A percentile compares a stretch with the other conserved stretches of the same genome.
phyloP scores from a whole-genome alignment of 805 yeast genomes.

The Candida fluviatilis region DNA sequence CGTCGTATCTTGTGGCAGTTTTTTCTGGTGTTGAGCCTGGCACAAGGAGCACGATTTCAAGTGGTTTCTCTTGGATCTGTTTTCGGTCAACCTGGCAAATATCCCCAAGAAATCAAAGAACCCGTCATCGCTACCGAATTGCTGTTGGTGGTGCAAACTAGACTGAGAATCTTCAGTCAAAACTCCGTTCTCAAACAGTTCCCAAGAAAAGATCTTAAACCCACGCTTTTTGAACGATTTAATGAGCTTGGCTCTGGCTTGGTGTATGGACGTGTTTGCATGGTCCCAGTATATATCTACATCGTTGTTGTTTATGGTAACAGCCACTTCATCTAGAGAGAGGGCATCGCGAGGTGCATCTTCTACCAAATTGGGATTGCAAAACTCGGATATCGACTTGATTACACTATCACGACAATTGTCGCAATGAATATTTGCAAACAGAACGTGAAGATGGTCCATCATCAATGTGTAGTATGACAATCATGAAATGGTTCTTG shows the following conservation, averaged over 20 bases:
- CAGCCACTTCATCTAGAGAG: slow-evolving; percentile 8
- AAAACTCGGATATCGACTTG: slow-evolving; percentile 18
- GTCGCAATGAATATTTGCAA: slow-evolving; percentile 53
- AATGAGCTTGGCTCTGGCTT: slow-evolving; percentile 17
- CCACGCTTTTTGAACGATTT: slow-evolving; percentile 30
- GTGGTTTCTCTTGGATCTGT: slow-evolving; percentile 26
- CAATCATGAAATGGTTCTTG: background rate
- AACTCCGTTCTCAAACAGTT: slow-evolving; percentile 17
- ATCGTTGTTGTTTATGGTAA: slow-evolving; percentile 18
- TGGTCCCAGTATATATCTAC: slow-evolving; percentile 22
- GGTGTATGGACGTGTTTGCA: slow-evolving; percentile 8
- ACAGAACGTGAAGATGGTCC: slow-evolving; percentile 17
- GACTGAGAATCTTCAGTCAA: slow-evolving; percentile 14
- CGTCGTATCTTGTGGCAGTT: slow-evolving; percentile 3
- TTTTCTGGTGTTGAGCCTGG: slow-evolving; percentile 15
- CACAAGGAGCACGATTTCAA: slow-evolving; percentile 41
- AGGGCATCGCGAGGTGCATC: slow-evolving; percentile 5
- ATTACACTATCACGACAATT: slow-evolving; percentile 44
- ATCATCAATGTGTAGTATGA: slow-evolving; percentile 7
- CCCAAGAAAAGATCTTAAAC: slow-evolving; percentile 35
- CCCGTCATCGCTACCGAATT: slow-evolving; percentile 10
- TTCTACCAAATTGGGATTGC: slow-evolving; percentile 8
- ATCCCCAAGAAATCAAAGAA: slow-evolving; percentile 12
- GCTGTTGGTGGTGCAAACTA: slow-evolving; percentile 9
- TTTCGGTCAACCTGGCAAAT: slow-evolving; percentile 14